Evolutionary conservation across 345 rosid species (phyloP).

Genomic region (Pugionium cornutum): DNA sequence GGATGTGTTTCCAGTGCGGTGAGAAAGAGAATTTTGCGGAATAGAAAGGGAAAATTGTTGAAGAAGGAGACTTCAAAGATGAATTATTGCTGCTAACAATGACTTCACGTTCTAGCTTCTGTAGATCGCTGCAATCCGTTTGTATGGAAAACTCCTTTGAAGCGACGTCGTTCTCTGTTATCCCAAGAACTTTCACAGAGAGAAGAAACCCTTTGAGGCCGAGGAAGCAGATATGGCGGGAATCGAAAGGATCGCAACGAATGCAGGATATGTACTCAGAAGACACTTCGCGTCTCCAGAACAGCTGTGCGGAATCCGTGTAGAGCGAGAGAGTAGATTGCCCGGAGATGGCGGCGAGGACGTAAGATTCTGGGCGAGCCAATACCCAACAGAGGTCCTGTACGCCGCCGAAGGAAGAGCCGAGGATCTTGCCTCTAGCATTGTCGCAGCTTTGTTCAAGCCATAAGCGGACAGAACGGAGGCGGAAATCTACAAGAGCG

Average conservation of each 20-base stretch:
- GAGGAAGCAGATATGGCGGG: constrained; percentile 66
- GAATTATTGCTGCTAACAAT: constrained; percentile 29
- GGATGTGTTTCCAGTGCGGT: constrained; percentile 69
- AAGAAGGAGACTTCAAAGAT: constrained; percentile 47
- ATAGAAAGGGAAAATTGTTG: constrained; percentile 59
- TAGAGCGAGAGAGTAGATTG: constrained; percentile 61
- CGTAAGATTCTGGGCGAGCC: constrained; percentile 48
- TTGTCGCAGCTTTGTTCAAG: constrained; percentile 51
- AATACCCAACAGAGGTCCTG: constrained; percentile 83
- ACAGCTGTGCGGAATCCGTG: constrained; percentile 45
- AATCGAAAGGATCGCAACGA: constrained; percentile 77
- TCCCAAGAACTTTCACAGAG: constrained; percentile 59
- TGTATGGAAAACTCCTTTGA: constrained; percentile 51
- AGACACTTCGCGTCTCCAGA: constrained; percentile 72
- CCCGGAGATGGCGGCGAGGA: constrained; percentile 69
- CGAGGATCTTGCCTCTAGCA: constrained; percentile 40
- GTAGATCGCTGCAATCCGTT: constrained; percentile 60
- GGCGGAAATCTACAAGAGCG: constrained; percentile 65
- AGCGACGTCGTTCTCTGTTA: constrained; percentile 51
- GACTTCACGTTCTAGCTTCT: constrained; percentile 62
- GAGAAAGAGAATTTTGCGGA: constrained; percentile 66
- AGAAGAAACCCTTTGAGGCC: constrained; percentile 68
- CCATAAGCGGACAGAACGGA: constrained; percentile 53
- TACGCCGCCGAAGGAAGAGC: constrained; percentile 40
- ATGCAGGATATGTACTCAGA: constrained; percentile 70